Evolutionary conservation across 352 stramenopile genomes (phyloP).

Genomic region (Phytophthora cactorum): DNA sequence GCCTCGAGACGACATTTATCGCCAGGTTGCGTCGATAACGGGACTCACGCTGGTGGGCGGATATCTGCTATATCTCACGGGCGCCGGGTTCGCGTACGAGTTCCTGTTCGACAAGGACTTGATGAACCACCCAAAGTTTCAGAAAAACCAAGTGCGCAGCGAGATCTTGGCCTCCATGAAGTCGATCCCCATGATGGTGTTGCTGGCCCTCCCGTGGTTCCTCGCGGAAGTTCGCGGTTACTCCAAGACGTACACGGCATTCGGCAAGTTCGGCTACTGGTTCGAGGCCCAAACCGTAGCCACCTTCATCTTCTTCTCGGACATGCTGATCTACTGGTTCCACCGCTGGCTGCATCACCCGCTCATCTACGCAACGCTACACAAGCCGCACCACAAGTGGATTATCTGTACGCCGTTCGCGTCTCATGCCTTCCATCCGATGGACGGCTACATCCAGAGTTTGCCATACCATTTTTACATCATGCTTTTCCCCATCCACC

Average conservation of each 20-base stretch:
- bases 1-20: slow-evolving; percentile 47
- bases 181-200: slow-evolving; percentile 72
- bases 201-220: slow-evolving; percentile 70
- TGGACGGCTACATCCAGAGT: slow-evolving; percentile 76
- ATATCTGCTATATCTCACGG: slow-evolving; percentile 66
- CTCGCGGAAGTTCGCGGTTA: slow-evolving; percentile 67
- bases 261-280: slow-evolving; percentile 46
- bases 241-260: slow-evolving; percentile 53
- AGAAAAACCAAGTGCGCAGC: slow-evolving; percentile 61
- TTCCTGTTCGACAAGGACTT: slow-evolving; percentile 73
- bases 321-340: slow-evolving; percentile 87
- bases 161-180: slow-evolving; percentile 60
- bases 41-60: slow-evolving; percentile 57
- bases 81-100: slow-evolving; percentile 54
- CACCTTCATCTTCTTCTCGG: slow-evolving; percentile 74
- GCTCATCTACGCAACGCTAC: slow-evolving; percentile 59
- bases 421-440: slow-evolving; percentile 73
- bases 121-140: slow-evolving; percentile 69
- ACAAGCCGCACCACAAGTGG: slow-evolving; percentile 86
- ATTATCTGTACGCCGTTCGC: slow-evolving; percentile 74
- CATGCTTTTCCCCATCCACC: slow-evolving; percentile 71
- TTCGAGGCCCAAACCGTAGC: slow-evolving; percentile 58
- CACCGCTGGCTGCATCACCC: slow-evolving; percentile 77
- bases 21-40: slow-evolving; percentile 59
- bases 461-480: slow-evolving; percentile 76